Evolutionary conservation across 345 rosid genomes (phyloP), one percentile per base, ranked within the genome.

Genomic region (Bruguiera parviflora): DNA sequence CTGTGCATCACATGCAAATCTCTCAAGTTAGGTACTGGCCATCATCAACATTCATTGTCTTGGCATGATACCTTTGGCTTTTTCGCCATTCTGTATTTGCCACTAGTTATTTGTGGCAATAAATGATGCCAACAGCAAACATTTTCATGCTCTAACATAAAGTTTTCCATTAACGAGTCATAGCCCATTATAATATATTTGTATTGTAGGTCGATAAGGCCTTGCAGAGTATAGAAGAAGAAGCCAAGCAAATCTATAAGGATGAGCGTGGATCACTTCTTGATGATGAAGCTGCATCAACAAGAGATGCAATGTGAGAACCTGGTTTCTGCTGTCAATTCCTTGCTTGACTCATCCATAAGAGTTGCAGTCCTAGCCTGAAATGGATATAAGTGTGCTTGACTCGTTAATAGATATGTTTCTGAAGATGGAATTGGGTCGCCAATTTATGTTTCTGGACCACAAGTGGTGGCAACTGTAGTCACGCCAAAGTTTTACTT

Each of bases 241-340:
- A 92, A 82, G 97, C 98, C 73, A 94, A 95, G 75, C 90, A 85
- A 46, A 90, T 89, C 67, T 95, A 85, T 77, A 95, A 92, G 82
- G 96, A 92, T 55, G 97, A 92, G 81, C 85, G 71, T 31, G 87
- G 84, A 53, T 69, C 83, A 64, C 90, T 95, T 77, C 88, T 95
- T 33, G 92, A 90, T 60, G 99, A 95, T 72, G 99, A 92, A 76
- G 97, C 98, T 70, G 98, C 98, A 59, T 88, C 97, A 64, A 87
- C 93, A 24, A 86, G 99, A 77, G 99, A 95, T 86, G 97, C 97
- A 67, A 92, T 95, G 99, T 95, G 79, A 87, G 96, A 77, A 74
- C 71, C 69, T 19, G 3, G 8, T 65, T 59, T 58, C 46, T 65
- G 25, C 11, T 63, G 63, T 61, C 24, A 6, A 31, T 70, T 35